Evolutionary conservation across 441 rosid genomes (phyloP).

Genomic region (Sinapis alba): DNA sequence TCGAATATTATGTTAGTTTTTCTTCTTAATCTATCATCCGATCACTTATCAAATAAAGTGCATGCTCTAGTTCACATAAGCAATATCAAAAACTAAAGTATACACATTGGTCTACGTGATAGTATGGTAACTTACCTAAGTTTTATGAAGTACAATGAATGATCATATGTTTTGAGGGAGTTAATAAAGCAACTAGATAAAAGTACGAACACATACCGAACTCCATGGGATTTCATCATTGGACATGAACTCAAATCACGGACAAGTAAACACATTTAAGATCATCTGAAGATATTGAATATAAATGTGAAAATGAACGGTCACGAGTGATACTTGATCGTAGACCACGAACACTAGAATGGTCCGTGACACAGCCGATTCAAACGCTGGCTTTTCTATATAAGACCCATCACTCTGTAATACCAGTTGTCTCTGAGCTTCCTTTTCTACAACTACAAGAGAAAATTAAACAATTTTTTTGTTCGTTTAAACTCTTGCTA

Average conservation of each 20-base stretch:
- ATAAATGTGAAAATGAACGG: background rate
- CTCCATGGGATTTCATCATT: background rate
- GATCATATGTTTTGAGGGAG: background rate
- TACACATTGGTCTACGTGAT: background rate
- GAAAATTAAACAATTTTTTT: background rate
- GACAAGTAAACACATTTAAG: background rate
- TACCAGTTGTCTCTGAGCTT: background rate
- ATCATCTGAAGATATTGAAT: background rate
- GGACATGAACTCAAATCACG: background rate
- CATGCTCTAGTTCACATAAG: background rate
- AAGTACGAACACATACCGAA: background rate
- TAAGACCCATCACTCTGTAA: slow-evolving; percentile 12
- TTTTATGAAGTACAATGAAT: background rate
- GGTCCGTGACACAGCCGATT: slow-evolving; percentile 35
- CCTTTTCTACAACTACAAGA: background rate
- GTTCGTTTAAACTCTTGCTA: background rate
- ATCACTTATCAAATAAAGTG: background rate
- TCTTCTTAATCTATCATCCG: background rate
- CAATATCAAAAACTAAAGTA: background rate
- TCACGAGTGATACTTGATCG: background rate
- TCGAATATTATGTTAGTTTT: background rate
- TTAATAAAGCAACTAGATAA: background rate
- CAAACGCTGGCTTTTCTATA: slow-evolving; percentile 27
- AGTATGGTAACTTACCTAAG: background rate
- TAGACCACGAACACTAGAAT: slow-evolving; percentile 6